A percentile compares a stretch with the other conserved stretches of the same genome.
These are phyloP conservation scores for Vaccinium myrtillus DNA, from an alignment of 148 eudicot species.

Conservation along the genomic window DNA sequence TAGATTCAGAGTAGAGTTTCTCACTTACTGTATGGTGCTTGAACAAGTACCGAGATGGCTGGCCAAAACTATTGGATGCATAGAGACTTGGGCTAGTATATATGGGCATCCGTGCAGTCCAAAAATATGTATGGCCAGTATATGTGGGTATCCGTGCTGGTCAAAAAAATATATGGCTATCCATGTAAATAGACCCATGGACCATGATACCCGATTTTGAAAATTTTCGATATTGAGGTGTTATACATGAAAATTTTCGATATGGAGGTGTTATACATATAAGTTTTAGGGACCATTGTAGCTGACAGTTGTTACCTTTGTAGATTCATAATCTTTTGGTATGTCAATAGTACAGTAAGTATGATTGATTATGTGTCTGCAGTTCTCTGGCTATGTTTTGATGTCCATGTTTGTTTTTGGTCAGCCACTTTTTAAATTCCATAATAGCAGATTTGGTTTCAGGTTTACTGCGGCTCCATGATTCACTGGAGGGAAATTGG, in stretches of 20 bases:
- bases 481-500: background rate
- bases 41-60: constrained; percentile 7
- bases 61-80: background rate
- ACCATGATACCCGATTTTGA: background rate
- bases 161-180: background rate
- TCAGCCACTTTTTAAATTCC: background rate
- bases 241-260: background rate
- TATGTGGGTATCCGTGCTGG: too few species aligned
- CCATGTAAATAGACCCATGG: background rate
- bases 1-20: background rate
- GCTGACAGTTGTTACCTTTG: background rate
- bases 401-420: background rate
- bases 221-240: background rate
- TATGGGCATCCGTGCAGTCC: background rate
- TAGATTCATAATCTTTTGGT: background rate
- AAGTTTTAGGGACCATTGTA: background rate
- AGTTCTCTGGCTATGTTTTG: background rate
- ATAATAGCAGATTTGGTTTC: too few species aligned
- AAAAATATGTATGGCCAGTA: too few species aligned
- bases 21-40: background rate
- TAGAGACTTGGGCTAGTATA: background rate
- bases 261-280: background rate
- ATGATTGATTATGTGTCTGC: background rate
- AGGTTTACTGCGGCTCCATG: background rate
- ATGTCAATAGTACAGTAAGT: background rate